Base-by-base conservation (phyloP, 169 alveolate genomes). In the Prorocentrum cordatum region DNA sequence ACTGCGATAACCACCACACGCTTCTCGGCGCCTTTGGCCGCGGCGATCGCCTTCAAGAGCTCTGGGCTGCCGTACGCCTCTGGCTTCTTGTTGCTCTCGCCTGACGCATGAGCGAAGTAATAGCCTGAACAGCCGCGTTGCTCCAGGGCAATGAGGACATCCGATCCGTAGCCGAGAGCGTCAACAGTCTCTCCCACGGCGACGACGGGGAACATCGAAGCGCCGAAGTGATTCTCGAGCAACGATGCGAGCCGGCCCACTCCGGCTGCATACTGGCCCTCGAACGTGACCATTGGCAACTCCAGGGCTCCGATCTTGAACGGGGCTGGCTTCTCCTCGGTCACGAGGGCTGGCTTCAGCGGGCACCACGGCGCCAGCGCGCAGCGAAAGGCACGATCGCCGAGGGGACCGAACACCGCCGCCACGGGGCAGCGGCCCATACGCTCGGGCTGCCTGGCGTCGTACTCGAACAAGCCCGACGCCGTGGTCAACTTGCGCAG, bases 351-450 rank as follows among this genome's bases (percentile, higher is more conserved):
- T 36, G 39, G 20, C 26, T 70, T 67, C 59, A 75, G 61, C 5
- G 86, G 86, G 31, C 38, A 42, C 86, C 86, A 75, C 27, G 58
- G 47, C 29, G 39, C 22, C 72, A 75, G 32, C 24, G 72, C 24
- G 59, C 54, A 38, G 39, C 54, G 22, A 50, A 75, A 75, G 35
- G 39, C 54, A 12, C 72, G 58, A 3, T 38, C 50, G 10, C 16
- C 86, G 72, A 75, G 72, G 3, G 86, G 38, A 18, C 88, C 88
- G 24, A 77, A 77, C 45, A 77, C 20, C 24, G 75, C 88, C 26
- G 88, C 88, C 50, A 77, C 64, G 35, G 88, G 45, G n/a, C 42
- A 72, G n/a, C 88, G 70, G 24, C 88, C 88, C 88, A 77, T 77
- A 31, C 88, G 72, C 42, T 77, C 88, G 22, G 88, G 88, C 73